Conservation (phyloP, 1,139 yeast genomes). For the Nakaseomyces sp. region DNA sequence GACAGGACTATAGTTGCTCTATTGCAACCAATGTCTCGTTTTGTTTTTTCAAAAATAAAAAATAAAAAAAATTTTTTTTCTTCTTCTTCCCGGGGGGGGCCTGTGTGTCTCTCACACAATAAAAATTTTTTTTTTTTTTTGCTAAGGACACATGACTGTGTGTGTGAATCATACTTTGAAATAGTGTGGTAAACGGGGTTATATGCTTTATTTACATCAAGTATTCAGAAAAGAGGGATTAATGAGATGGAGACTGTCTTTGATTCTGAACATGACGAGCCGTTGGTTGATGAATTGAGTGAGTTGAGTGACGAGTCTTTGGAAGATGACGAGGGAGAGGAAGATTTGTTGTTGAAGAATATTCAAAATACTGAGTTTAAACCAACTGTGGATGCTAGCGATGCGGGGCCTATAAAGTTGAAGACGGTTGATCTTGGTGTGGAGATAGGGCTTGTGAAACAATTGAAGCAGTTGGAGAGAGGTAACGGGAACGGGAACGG, state of each 20-base stretch:
- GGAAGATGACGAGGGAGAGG: neutral
- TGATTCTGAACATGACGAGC: conserved; percentile 1
- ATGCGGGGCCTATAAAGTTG: neutral
- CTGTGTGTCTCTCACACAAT: too few species aligned
- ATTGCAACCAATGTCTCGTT: too few species aligned
- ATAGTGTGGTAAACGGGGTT: neutral
- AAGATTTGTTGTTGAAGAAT: neutral
- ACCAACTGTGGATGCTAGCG: neutral
- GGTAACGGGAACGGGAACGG: neutral
- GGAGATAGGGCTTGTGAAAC: neutral
- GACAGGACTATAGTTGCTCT: too few species aligned
- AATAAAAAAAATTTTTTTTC: too few species aligned
- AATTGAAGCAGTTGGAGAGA: neutral
- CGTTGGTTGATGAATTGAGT: conserved; percentile 2
- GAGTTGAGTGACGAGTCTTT: neutral
- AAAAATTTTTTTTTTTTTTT: neutral
- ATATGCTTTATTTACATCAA: too few species aligned
- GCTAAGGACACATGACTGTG: neutral
- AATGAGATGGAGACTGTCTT: neutral
- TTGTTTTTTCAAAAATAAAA: too few species aligned
- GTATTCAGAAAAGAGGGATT: too few species aligned
- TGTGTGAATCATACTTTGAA: neutral
- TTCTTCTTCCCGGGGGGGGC: too few species aligned
- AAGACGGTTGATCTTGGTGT: neutral
- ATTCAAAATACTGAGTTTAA: neutral